phyloP scores from a whole-genome alignment of 2,329 filamentous ascomycete genomes.

The Ascochyta viciae-villosae region DNA sequence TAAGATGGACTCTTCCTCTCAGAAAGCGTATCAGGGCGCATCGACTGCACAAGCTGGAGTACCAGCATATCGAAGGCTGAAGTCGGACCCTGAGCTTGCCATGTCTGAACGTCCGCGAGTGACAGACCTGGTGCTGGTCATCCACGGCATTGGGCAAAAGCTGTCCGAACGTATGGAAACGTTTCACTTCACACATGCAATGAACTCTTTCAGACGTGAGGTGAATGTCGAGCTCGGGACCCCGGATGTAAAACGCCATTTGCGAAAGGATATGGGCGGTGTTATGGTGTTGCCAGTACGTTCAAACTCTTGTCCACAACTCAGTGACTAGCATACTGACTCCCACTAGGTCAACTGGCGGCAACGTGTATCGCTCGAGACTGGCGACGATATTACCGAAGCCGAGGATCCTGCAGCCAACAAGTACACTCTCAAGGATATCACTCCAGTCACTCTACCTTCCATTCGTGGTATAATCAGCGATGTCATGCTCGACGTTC shows the following conservation, averaged over 20 bases:
- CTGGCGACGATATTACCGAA: conserved; percentile 61
- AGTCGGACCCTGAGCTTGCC: conserved; percentile 66
- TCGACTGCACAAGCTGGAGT: conserved; percentile 54
- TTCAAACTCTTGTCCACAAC: not conserved
- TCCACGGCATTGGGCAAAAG: conserved; percentile 97
- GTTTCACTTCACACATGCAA: conserved; percentile 95
- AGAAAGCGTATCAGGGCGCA: conserved; percentile 54
- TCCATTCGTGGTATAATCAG: conserved; percentile 91
- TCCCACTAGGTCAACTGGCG: conserved; percentile 80
- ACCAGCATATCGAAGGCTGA: conserved; percentile 49
- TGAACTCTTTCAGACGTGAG: conserved; percentile 86
- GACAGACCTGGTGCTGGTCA: conserved; percentile 86
- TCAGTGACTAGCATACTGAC: conserved; percentile 17
- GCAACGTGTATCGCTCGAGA: conserved; percentile 84
- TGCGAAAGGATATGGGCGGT: conserved; percentile 80
- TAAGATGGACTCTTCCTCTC: conserved; percentile 50
- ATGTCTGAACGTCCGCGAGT: conserved; percentile 72
- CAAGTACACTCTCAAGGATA: conserved; percentile 78
- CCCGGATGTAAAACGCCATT: conserved; percentile 74
- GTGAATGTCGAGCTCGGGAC: conserved; percentile 84
- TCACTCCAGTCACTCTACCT: conserved; percentile 88
- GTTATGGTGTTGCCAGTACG: conserved; percentile 85
- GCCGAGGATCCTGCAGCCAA: conserved; percentile 65
- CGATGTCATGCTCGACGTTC: conserved; percentile 98
- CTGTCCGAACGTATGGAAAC: conserved; percentile 93